These are phyloP conservation scores for Yarrowia alimentaria DNA, from an alignment of 805 yeast species.

Conservation along the genomic window DNA sequence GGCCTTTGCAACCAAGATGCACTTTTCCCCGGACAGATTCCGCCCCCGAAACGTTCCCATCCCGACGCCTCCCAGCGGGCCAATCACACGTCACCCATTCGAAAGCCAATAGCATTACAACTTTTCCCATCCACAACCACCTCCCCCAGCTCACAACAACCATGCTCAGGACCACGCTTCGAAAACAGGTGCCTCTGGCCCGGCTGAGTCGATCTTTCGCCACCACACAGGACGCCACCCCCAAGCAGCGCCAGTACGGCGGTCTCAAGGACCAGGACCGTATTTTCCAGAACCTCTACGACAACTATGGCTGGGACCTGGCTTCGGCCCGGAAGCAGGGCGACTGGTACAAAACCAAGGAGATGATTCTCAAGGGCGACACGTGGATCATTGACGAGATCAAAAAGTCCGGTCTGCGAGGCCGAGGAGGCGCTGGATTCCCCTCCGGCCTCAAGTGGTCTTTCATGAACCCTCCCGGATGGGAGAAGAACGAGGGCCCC, in stretches of 20 bases:
- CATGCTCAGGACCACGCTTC: conserved; percentile 28
- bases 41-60: too few species aligned
- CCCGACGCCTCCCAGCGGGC: neutral
- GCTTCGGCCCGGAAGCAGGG: conserved; percentile 76
- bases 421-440: conserved; percentile 94
- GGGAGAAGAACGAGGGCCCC: conserved; percentile 90
- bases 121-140: conserved; percentile 17
- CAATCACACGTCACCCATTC: conserved; percentile 11
- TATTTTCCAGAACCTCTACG: conserved; percentile 80
- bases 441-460: conserved; percentile 92
- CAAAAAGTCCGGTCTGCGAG: conserved; percentile 80
- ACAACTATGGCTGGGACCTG: conserved; percentile 70
- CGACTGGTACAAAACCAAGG: conserved; percentile 91
- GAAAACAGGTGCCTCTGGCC: conserved; percentile 18
- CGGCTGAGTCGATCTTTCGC: conserved; percentile 27
- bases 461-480: conserved; percentile 92
- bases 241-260: conserved; percentile 52
- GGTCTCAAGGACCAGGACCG: conserved; percentile 81
- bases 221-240: conserved; percentile 29
- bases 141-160: neutral
- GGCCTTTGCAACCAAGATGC: neutral
- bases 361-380: conserved; percentile 77
- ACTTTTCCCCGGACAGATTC: too few species aligned
- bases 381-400: conserved; percentile 87
- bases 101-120: conserved; percentile 25